phyloP scores from a whole-genome alignment of 2,329 filamentous ascomycete species.

The Fusarium pseudograminearum region DNA sequence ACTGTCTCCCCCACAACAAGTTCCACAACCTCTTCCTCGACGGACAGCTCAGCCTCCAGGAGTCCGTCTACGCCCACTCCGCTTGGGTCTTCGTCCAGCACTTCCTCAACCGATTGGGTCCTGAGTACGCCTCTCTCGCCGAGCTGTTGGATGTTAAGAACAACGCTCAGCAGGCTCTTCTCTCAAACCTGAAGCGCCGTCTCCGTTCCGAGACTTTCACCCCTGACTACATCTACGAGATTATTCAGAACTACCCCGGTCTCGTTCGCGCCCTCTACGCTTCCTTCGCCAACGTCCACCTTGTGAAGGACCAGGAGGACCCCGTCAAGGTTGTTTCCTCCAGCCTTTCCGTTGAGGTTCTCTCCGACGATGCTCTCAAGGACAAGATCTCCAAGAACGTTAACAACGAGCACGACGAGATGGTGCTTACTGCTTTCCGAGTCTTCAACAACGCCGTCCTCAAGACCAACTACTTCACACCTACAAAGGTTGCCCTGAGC shows the following conservation, averaged over 20 bases:
- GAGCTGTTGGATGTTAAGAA: conserved; percentile 84
- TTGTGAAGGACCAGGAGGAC: conserved; percentile 64
- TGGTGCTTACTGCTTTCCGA: conserved; percentile 97
- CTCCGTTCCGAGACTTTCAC: conserved; percentile 97
- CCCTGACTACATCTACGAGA: conserved; percentile 96
- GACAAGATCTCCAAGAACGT: conserved; percentile 83
- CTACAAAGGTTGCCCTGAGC: conserved; percentile 96
- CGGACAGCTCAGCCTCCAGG: conserved; percentile 89
- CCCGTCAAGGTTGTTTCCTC: conserved; percentile 65
- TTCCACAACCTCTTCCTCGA: conserved; percentile 90
- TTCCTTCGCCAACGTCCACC: conserved; percentile 90
- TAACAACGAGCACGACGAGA: conserved; percentile 93
- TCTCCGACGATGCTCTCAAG: conserved; percentile 79
- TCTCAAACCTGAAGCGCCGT: conserved; percentile 95
- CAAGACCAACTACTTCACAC: conserved; percentile 98
- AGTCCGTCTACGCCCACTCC: conserved; percentile 97
- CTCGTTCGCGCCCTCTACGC: conserved; percentile 90
- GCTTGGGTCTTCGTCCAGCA: conserved; percentile 98
- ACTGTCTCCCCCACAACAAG: conserved; percentile 98
- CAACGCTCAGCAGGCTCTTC: conserved; percentile 84
- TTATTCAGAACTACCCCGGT: conserved; percentile 90
- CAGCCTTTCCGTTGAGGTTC: conserved; percentile 72
- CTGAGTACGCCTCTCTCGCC: conserved; percentile 89
- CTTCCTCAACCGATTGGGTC: conserved; percentile 93
- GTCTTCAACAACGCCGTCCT: conserved; percentile 94